Evolutionary conservation across 2,329 filamentous ascomycete species (phyloP), one percentile per base, ranked within the genome.

Genomic region (Thielaviopsis musarum): DNA sequence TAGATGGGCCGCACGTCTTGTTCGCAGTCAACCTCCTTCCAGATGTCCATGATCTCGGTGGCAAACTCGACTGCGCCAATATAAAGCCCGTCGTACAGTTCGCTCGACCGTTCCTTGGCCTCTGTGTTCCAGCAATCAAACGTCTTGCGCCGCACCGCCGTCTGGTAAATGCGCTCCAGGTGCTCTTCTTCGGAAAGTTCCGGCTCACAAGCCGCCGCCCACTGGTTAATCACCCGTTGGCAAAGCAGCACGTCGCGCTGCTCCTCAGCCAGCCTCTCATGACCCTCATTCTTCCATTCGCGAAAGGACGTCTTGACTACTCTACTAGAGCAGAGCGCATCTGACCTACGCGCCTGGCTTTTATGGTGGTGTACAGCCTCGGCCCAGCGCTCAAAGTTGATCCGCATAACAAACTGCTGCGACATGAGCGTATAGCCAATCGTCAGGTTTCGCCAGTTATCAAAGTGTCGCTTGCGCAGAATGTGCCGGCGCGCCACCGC

Each of bases 401-500:
- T 52, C 3, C 52, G 54, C 41, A 55, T 22, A 13, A 60, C 52
- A 30, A 60, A 59, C 30, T 45, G 41, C 24, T 58, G 61, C 2
- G 61, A 55, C 48, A 62, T 54, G n/a, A 56, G 28, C 13, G 55
- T 28, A 34, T 59, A 62, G 49, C 60, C 53, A 6, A 57, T 22
- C n/a, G 64, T 63, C 30, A 64, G 52, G 5, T 63, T 53, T 7
- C 62, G 63, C 65, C 65, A 66, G 13, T 61, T 57, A 51, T 64
- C 63, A 53, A 66, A 66, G 51, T 66, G 62, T 12, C 73, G 72
- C 61, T 73, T 81, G 59, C 84, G 77, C 58, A 93, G 72, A 62
- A 91, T 81, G 67, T 88, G 85, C 62, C 81, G 76, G 63, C 85
- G 78, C 21, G 87, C 88, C 51, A 82, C 75, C 4, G 79, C 80